Evolutionary conservation across 345 rosid genomes (phyloP).

Genomic region (Physaria fendleri): DNA sequence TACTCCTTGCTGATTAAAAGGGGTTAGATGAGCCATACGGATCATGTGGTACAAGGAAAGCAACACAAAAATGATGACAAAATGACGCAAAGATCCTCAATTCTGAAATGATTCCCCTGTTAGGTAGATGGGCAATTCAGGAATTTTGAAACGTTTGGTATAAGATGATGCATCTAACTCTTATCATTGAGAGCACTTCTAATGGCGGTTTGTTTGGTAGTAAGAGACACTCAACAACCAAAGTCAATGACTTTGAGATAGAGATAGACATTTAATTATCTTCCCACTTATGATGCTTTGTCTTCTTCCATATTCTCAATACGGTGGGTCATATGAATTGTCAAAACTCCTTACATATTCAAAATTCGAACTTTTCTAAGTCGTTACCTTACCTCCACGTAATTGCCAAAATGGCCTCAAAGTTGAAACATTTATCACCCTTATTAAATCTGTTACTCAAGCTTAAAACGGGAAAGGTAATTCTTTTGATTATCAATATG

Average conservation of each 20-base stretch:
- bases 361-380: background rate
- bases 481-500: background rate
- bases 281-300: slow-evolving; percentile 2
- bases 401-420: background rate
- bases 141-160: background rate
- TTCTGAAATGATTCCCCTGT: slow-evolving; percentile 7
- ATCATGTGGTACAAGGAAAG: slow-evolving; percentile 34
- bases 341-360: background rate
- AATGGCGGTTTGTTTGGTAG: slow-evolving; percentile 25
- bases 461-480: background rate
- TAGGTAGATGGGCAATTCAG: slow-evolving; percentile 27
- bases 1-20: background rate
- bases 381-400: background rate
- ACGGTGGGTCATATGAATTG: background rate
- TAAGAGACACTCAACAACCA: slow-evolving; percentile 14
- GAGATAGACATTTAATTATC: background rate
- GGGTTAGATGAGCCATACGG: slow-evolving; percentile 18
- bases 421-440: background rate
- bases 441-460: background rate
- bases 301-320: slow-evolving; percentile 7
- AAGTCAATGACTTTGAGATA: slow-evolving; percentile 22
- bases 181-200: slow-evolving; percentile 22
- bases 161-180: slow-evolving; percentile 18
- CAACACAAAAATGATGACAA: background rate
- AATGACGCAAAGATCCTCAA: slow-evolving; percentile 25